Base-by-base conservation (phyloP, 352 stramenopile genomes). In the Elongisporangium anandrum region DNA sequence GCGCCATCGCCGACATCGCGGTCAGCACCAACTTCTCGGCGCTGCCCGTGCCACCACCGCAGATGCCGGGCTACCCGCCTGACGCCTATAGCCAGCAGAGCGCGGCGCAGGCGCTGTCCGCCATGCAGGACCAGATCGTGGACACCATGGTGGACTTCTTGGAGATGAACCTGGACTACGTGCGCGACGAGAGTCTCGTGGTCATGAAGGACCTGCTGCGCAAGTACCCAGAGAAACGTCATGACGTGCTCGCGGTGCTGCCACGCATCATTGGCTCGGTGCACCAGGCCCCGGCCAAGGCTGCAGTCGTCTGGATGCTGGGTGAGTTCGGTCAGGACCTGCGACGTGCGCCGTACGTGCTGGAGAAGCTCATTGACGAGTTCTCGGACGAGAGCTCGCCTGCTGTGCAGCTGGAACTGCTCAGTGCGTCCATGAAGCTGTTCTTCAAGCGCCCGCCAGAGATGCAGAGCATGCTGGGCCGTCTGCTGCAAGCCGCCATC, bases 401-500 rank as follows among this genome's bases (percentile, higher is more conserved):
- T 2, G 72, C 76, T 0, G 92, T 99, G 16, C 96, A 98, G 61
- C 77, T 98, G 52, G 87, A 98, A 61, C 72, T 99, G 50, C 80
- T 99, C 20, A 97, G 84, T 21, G 91, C 93, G n/a, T 91, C 94
- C 4, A 90, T 99, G 69, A 99, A 99, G 73, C 79, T 99, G 6
- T 99, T 99, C 72, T 99, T 99, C 75, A 92, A 97, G 72, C 87
- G 97, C n/a, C 92, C 97, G 45, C 95, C 96, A 1, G 97, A 99
- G 84, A 92, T 98, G 84, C 96, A 99, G 72, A 88, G 79, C 45
- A 99, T 99, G 96, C 78, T 99, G 23, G 97, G 96, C 5, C 82
- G 94, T 20, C 77, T 99, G 41, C 81, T 99, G 55, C 81, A 89
- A 21, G 83, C 87, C 16, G 94, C 96, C 0, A 97, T 98, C 41